Conservation (phyloP, 768 basidiomycete species). For the Naematelia encephala region DNA sequence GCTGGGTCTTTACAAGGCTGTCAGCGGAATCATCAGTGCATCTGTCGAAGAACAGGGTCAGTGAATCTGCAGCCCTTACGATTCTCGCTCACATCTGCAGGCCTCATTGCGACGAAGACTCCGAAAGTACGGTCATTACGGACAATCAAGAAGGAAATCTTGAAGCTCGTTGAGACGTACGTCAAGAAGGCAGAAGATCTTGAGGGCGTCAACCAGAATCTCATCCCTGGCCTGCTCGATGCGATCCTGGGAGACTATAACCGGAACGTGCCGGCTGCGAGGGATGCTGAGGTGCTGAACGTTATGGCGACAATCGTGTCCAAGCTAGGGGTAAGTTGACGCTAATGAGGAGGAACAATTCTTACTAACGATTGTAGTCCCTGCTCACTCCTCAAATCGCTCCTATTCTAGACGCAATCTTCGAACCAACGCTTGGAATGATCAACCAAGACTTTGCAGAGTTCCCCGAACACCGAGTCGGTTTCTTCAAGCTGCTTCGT, state of each 20-base stretch:
- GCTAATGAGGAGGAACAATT: neutral
- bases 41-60: constrained; percentile 77
- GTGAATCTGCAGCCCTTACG: constrained; percentile 8
- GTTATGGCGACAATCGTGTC: constrained; percentile 92
- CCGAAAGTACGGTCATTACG: constrained; percentile 90
- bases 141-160: constrained; percentile 97
- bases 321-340: constrained; percentile 71
- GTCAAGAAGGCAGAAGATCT: constrained; percentile 96
- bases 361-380: constrained; percentile 56
- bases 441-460: constrained; percentile 99
- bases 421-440: constrained; percentile 95
- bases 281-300: constrained; percentile 95
- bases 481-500: constrained; percentile 92
- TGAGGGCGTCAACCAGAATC: constrained; percentile 82
- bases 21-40: constrained; percentile 92
- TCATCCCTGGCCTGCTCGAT: constrained; percentile 92
- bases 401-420: constrained; percentile 91
- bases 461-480: constrained; percentile 93
- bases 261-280: constrained; percentile 83
- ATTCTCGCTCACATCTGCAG: constrained; percentile 52
- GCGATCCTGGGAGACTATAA: constrained; percentile 97
- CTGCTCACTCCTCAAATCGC: constrained; percentile 90
- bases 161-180: constrained; percentile 96
- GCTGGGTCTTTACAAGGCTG: constrained; percentile 95
- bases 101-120: constrained; percentile 88